These are phyloP conservation scores for Heterobasidion occidentale DNA, from an alignment of 1,284 basidiomycete species.

Conservation along the genomic window DNA sequence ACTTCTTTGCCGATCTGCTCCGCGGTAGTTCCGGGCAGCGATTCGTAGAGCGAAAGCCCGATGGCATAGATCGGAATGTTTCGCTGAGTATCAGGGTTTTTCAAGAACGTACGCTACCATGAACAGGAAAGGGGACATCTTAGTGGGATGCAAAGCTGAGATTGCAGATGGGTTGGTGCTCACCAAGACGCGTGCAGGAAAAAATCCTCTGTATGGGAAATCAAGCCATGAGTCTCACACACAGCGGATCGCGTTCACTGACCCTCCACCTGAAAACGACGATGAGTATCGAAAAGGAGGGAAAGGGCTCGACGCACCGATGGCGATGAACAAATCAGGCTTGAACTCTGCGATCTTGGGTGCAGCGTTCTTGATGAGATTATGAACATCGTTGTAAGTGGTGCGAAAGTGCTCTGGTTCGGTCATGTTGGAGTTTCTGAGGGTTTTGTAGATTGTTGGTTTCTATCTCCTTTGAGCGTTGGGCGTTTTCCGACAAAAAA, in stretches of 20 bases:
- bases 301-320: constrained; percentile 40
- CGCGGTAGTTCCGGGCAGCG: constrained; percentile 64
- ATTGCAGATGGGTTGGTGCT: constrained; percentile 13
- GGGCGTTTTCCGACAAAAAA: too few relatives aligned
- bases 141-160: neutral
- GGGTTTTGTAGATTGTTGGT: too few relatives aligned
- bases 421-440: constrained; percentile 3
- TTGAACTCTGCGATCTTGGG: constrained; percentile 61
- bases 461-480: too few relatives aligned
- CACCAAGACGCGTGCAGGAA: constrained; percentile 88
- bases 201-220: constrained; percentile 66
- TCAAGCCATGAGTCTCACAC: constrained; percentile 8
- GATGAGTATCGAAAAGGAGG: constrained; percentile 1
- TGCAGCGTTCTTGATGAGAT: constrained; percentile 59
- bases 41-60: constrained; percentile 88
- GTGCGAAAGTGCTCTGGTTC: constrained; percentile 55
- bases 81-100: constrained; percentile 62
- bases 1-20: constrained; percentile 82
- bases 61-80: constrained; percentile 91
- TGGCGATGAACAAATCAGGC: constrained; percentile 75
- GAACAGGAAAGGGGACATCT: neutral
- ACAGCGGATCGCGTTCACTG: constrained; percentile 23
- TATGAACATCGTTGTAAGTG: constrained; percentile 84
- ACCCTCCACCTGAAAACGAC: constrained; percentile 62
- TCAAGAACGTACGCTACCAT: constrained; percentile 76